A percentile compares a stretch with the other conserved stretches of the same genome.
These are phyloP conservation scores for Coccinonectria pachysandricola DNA, from an alignment of 2,329 filamentous ascomycete species.

Conservation along the genomic window DNA sequence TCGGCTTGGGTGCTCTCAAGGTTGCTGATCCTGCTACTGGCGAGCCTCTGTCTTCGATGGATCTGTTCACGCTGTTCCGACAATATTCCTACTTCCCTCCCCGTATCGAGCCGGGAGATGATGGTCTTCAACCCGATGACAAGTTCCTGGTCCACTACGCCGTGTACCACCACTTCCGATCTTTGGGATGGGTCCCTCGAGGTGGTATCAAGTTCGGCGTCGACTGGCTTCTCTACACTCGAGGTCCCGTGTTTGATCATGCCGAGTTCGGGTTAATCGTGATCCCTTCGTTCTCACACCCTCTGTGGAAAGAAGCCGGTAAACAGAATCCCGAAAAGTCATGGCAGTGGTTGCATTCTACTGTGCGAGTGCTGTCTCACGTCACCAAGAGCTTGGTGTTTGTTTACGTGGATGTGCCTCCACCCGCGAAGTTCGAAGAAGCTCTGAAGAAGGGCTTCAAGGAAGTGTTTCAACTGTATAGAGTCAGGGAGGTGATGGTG, in stretches of 20 bases:
- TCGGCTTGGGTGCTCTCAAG: conserved; percentile 64
- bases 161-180: conserved; percentile 93
- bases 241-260: conserved; percentile 88
- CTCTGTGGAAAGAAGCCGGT: conserved; percentile 56
- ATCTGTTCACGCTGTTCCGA: conserved; percentile 58
- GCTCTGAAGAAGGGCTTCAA: conserved; percentile 47
- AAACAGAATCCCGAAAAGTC: conserved; percentile 39
- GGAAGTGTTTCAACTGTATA: conserved; percentile 56
- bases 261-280: conserved; percentile 86
- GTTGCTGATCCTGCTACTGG: conserved; percentile 43
- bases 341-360: conserved; percentile 80
- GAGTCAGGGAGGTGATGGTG: conserved; percentile 68
- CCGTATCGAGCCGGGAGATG: conserved; percentile 24
- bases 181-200: conserved; percentile 87
- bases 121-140: conserved; percentile 59
- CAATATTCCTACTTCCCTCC: conserved; percentile 61
- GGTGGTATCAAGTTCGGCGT: conserved; percentile 90
- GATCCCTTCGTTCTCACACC: conserved; percentile 68
- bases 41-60: conserved; percentile 36
- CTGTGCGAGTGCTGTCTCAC: conserved; percentile 81
- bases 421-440: conserved; percentile 41
- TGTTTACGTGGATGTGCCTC: conserved; percentile 83
- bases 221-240: conserved; percentile 89
- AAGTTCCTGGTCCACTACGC: conserved; percentile 78
- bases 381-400: conserved; percentile 85